Percentiles rank a stretch among this genome's conserved stretches.
phyloP scores from a whole-genome alignment of 78 protist genomes.

The Mastigamoeba balamuthi region DNA sequence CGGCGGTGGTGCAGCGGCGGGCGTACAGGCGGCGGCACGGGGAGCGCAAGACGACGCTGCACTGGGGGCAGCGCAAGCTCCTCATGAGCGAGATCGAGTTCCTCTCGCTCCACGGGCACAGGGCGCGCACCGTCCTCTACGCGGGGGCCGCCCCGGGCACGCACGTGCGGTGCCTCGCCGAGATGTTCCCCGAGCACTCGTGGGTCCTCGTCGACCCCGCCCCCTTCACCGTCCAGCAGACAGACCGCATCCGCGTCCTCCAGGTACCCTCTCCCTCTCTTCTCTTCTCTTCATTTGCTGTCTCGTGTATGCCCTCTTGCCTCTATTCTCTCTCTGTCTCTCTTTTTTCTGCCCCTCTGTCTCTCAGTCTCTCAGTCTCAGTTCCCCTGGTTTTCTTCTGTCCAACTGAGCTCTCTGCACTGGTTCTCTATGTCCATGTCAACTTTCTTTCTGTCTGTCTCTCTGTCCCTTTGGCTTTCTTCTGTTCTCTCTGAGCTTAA shows the following conservation, averaged over 20 bases:
- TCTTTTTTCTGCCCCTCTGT: too few relatives aligned
- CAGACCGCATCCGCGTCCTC: neutral
- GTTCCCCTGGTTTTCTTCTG: too few relatives aligned
- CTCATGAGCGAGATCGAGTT: constrained; percentile 27
- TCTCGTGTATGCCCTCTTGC: too few relatives aligned
- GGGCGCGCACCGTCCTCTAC: neutral
- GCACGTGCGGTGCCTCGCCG: constrained; percentile 5
- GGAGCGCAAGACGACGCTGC: constrained; percentile 22
- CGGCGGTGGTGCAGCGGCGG: neutral
- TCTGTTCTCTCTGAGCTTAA: too few relatives aligned
- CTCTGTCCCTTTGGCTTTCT: too few relatives aligned
- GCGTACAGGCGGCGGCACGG: constrained; percentile 10
- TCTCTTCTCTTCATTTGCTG: too few relatives aligned
- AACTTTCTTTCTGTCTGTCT: too few relatives aligned
- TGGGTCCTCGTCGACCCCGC: constrained; percentile 25
- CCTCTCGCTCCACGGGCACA: neutral
- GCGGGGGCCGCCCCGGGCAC: constrained; percentile 39
- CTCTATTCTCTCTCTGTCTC: too few relatives aligned
- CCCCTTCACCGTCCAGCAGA: neutral
- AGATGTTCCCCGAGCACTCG: constrained; percentile 15
- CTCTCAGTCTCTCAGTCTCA: too few relatives aligned
- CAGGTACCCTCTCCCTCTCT: too few relatives aligned
- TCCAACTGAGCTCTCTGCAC: too few relatives aligned
- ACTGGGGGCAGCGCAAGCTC: constrained; percentile 56
- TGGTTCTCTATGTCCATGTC: too few relatives aligned